Base-by-base conservation (phyloP, 2,329 filamentous ascomycete genomes). In the Parascedosporium putredinis region DNA sequence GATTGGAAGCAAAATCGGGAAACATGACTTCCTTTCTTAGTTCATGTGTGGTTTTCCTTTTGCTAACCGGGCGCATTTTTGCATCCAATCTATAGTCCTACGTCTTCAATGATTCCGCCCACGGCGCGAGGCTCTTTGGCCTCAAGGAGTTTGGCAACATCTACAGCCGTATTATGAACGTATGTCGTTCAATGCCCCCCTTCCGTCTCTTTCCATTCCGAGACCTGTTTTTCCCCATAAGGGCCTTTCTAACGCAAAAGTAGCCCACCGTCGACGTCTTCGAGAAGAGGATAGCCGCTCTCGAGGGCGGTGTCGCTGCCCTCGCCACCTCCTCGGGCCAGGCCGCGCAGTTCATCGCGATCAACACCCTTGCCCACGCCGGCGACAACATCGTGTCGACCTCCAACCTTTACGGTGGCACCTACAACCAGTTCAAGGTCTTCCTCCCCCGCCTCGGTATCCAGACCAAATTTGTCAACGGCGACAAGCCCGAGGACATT, bases 81-180 rank as follows among this genome's bases (percentile, higher is more conserved):
- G 27, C 3, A n/a, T 24, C n/a, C 6, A 23, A 49, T 16, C 56
- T 22, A 18, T 40, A 89, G 85, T 95, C 88, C 61, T 98, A 75
- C 68, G 81, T 81, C 49, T 98, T 98, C 79, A 85, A 97, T 79
- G 88, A 97, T 72, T 95, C 88, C 47, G 91, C 89, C 46, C 93
- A 97, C 62, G 93, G 88, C 54, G 93, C 93, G 50, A 83, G 89
- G 65, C 83, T 98, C 38, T 98, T 98, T 64, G 87, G 88, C 63
- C 86, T 98, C 67, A 94, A 97, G 73, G 89, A 97, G 70, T 86
- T 88, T 60, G 93, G 90, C 69, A 97, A 97, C 71, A 95, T 97
- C 67, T 98, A 98, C 76, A 93, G 84, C 66, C 88, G 93, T 56
- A 89, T 98, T 60, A 88, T 87, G 85, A 96, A 97, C 69, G 86